Evolutionary conservation across 768 basidiomycete genomes (phyloP), one percentile per base, ranked within the genome.

Genomic region (Leucosporidium creatinivorum): DNA sequence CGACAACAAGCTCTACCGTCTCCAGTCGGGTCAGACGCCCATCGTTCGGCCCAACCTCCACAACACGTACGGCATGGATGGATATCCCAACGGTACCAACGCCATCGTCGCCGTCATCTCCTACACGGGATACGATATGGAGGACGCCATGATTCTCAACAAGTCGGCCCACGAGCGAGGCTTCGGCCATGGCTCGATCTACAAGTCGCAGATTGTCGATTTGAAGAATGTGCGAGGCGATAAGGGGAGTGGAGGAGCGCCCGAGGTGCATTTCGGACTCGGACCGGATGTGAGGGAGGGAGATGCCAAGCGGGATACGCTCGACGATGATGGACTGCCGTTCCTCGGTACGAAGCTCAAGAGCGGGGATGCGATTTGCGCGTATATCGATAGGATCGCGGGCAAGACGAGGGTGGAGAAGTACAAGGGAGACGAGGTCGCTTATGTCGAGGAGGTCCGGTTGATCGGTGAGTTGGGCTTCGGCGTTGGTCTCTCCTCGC

Each of bases 121-220:
- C 1, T 99, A 99, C 77, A 99, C 96, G 5, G 96, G 96, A 5
- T 99, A 99, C 79, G 96, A 99, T 78, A 99, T 99, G 96, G 96
- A 99, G 80, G 96, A 99, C 75, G 96, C 96, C 73, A 99, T 99
- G 96, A 99, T 99, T 73, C 81, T 99, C 61, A 99, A 99, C 79
- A 99, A 99, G 80, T 98, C 93, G 1, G 88, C 92, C 4, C 93
- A 99, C 77, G 96, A 99, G 80, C 88, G 96, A 39, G 96, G 96
- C 0, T 99, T 99, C 77, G 93, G 84, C 1, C 94, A 98, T 76
- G 96, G 96, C 31, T 91, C 93, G 1, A 85, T 99, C 39, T 98
- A 97, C 83, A 98, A 98, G 78, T 87, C 91, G 6, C 86, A 93
- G 76, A 88, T 89, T 50, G 82, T 97, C 65, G 94, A 98, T 78